phyloP scores from a whole-genome alignment of 805 yeast species.

The Metschnikowia proteae region DNA sequence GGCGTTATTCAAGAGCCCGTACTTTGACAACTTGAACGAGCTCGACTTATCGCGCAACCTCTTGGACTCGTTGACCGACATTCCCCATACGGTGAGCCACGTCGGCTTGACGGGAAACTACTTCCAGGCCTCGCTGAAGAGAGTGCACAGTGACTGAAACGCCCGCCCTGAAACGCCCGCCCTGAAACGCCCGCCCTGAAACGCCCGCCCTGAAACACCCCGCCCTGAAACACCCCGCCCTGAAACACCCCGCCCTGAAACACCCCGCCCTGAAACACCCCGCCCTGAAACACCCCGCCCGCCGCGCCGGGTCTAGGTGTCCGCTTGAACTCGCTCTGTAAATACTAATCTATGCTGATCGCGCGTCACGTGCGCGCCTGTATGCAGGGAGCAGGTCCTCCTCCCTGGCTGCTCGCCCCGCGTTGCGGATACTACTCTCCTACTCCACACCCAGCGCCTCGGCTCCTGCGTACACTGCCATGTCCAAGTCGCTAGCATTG shows the following conservation, averaged over 20 bases:
- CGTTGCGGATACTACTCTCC: background rate
- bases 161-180: too few relatives aligned
- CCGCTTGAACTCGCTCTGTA: too few relatives aligned
- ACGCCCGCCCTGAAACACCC: too few relatives aligned
- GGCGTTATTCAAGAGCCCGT: conserved; percentile 3
- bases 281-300: too few relatives aligned
- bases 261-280: too few relatives aligned
- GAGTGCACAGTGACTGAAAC: background rate
- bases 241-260: too few relatives aligned
- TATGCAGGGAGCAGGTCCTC: background rate
- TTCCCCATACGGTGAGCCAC: conserved; percentile 14
- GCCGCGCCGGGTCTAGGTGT: too few relatives aligned
- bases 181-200: too few relatives aligned
- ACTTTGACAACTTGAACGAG: conserved; percentile 13
- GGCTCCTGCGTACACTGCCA: conserved; percentile 5
- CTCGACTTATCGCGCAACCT: conserved; percentile 27
- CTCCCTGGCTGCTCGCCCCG: background rate
- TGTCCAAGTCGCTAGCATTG: conserved; percentile 38
- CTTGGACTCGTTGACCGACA: conserved; percentile 14
- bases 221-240: too few relatives aligned
- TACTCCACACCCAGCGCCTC: background rate
- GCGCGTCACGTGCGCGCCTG: too few relatives aligned
- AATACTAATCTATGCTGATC: too few relatives aligned
- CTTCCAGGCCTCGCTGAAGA: conserved; percentile 2
- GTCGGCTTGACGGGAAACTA: conserved; percentile 25